These are phyloP conservation scores for Primulina tabacum DNA, from an alignment of 257 asterid genomes.

Conservation along the genomic window DNA sequence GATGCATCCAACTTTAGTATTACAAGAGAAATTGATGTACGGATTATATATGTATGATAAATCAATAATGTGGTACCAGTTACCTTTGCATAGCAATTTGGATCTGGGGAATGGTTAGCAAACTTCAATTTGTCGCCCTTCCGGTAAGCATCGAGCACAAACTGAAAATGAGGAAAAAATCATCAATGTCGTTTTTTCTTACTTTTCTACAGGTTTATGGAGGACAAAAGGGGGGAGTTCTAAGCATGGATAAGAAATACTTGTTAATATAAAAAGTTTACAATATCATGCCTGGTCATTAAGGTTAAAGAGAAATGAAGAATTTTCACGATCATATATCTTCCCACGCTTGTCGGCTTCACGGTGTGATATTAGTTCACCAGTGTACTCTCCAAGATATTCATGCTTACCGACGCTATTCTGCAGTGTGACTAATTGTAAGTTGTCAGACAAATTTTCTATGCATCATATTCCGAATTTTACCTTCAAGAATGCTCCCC, in stretches of 20 bases:
- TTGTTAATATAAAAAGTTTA: constrained; percentile 4
- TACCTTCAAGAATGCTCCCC: constrained; percentile 99
- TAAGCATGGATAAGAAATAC: background rate
- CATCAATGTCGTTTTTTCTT: constrained; percentile 12
- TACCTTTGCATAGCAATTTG: constrained; percentile 95
- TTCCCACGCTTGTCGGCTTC: constrained; percentile 99
- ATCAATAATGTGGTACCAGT: constrained; percentile 15
- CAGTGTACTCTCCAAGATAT: constrained; percentile 97
- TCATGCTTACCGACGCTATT: constrained; percentile 84
- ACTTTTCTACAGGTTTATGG: background rate
- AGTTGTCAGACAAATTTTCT: constrained; percentile 19
- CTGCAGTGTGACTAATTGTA: constrained; percentile 45
- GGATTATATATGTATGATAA: background rate
- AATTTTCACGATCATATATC: constrained; percentile 92
- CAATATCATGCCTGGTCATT: constrained; percentile 69
- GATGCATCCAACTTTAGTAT: background rate
- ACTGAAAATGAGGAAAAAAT: constrained; percentile 45
- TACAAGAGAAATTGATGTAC: background rate
- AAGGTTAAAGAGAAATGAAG: constrained; percentile 84
- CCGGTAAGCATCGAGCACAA: constrained; percentile 86
- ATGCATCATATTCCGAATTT: constrained; percentile 14
- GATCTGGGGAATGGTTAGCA: constrained; percentile 90
- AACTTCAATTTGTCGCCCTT: constrained; percentile 91
- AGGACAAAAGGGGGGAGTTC: constrained; percentile 1
- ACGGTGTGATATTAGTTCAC: constrained; percentile 88